Evolutionary conservation across 2,329 filamentous ascomycete species (phyloP).

Genomic region (Sclerotinia trifoliorum): DNA sequence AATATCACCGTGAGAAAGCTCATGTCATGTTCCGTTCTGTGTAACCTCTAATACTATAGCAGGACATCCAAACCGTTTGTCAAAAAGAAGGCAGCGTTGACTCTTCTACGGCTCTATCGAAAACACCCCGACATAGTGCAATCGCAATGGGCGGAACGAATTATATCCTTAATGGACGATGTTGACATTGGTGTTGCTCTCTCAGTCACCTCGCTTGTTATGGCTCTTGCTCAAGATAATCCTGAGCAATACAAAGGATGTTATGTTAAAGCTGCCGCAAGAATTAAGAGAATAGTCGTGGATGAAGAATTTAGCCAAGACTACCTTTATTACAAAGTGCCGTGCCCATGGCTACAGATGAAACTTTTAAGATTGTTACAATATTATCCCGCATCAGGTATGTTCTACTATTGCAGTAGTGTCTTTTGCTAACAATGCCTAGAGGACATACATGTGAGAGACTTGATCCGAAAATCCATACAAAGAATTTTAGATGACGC

Average conservation of each 20-base stretch:
- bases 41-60: constrained; percentile 17
- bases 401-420: constrained; percentile 31
- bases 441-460: constrained; percentile 91
- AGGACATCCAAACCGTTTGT: constrained; percentile 92
- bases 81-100: constrained; percentile 97
- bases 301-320: constrained; percentile 87
- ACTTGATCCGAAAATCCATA: constrained; percentile 87
- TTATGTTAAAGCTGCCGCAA: constrained; percentile 88
- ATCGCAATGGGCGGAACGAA: constrained; percentile 94
- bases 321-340: constrained; percentile 99
- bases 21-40: neutral
- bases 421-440: constrained; percentile 25
- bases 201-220: constrained; percentile 92
- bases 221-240: constrained; percentile 90
- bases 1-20: constrained; percentile 77
- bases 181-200: constrained; percentile 89
- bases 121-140: constrained; percentile 94
- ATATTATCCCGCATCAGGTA: constrained; percentile 93
- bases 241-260: constrained; percentile 92
- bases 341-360: constrained; percentile 96
- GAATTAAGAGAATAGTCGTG: constrained; percentile 84
- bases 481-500: constrained; percentile 89
- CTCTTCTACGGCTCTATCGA: constrained; percentile 86
- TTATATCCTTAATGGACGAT: constrained; percentile 99
- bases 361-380: constrained; percentile 89